Conservation (phyloP, 306 rosid genomes). For the Benincasa hispida region DNA sequence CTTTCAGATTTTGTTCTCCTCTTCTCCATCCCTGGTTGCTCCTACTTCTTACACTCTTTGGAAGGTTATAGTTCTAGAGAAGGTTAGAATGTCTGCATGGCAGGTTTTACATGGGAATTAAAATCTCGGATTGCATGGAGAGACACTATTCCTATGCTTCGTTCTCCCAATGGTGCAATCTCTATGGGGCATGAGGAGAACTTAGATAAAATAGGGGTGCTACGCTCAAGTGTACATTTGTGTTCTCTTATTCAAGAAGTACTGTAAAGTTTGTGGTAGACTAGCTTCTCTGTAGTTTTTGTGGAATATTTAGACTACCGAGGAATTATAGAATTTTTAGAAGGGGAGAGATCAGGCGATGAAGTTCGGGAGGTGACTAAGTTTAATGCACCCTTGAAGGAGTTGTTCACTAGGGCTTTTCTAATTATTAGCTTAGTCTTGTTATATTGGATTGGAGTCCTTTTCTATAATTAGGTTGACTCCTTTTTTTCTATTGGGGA, state of each 20-base stretch:
- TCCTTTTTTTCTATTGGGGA: neutral
- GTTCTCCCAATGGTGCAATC: neutral
- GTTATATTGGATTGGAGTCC: neutral
- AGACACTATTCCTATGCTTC: too few species aligned
- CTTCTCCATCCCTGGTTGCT: neutral
- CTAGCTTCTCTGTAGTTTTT: neutral
- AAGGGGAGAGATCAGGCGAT: neutral
- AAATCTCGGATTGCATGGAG: too few species aligned
- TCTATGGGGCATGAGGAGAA: neutral
- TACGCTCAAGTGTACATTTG: neutral
- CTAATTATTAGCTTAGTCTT: neutral
- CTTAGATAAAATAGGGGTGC: neutral
- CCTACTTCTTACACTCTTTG: too few species aligned
- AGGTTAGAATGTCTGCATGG: neutral
- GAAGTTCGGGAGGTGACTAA: neutral
- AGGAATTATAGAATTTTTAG: too few species aligned
- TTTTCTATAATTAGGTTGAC: neutral
- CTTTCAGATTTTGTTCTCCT: too few species aligned
- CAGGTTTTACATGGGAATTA: neutral
- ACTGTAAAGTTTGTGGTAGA: neutral
- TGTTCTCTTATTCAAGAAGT: neutral
- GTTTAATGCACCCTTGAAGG: neutral
- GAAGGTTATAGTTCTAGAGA: too few species aligned
- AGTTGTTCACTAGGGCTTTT: neutral
- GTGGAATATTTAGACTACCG: neutral